These are phyloP conservation scores for Russula brevipes DNA, from an alignment of 768 basidiomycete species.

Conservation along the genomic window DNA sequence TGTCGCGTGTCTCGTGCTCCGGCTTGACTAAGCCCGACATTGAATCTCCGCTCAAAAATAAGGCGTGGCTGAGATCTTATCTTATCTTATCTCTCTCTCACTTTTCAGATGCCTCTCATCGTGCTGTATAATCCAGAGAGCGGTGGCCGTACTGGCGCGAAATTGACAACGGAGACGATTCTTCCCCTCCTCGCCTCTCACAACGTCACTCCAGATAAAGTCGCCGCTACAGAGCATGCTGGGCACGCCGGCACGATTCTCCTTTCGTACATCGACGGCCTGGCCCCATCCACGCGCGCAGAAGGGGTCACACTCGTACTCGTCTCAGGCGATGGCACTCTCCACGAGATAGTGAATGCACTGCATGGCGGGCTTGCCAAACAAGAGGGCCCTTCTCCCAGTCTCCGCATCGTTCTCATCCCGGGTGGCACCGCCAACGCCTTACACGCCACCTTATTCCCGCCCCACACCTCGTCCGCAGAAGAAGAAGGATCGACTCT, in stretches of 20 bases:
- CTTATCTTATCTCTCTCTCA: conserved; percentile 22
- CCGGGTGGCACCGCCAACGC: conserved; percentile 95
- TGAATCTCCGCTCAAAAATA: conserved; percentile 11
- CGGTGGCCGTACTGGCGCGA: conserved; percentile 52
- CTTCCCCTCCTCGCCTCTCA: conserved; percentile 54
- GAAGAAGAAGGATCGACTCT: conserved; percentile 33
- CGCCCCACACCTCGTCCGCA: conserved; percentile 33
- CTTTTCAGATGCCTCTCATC: conserved; percentile 41
- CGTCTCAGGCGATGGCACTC: conserved; percentile 86
- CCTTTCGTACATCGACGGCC: conserved; percentile 32
- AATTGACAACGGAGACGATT: conserved; percentile 56
- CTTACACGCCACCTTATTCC: conserved; percentile 73
- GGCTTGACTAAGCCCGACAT: background rate
- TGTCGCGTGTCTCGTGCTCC: background rate
- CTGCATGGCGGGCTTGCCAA: conserved; percentile 29
- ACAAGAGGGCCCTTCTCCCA: background rate
- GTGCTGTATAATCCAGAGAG: conserved; percentile 73
- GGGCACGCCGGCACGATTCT: conserved; percentile 53
- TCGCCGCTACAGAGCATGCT: conserved; percentile 45
- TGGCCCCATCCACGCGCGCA: conserved; percentile 28
- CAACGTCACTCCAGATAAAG: conserved; percentile 36
- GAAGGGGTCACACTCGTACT: conserved; percentile 48
- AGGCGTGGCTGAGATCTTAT: background rate
- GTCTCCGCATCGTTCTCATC: conserved; percentile 46
- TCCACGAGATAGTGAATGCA: conserved; percentile 80